A percentile compares a stretch with the other conserved stretches of the same genome.
phyloP scores from a whole-genome alignment of 768 basidiomycete genomes.

The Pulveroboletus sp. region DNA sequence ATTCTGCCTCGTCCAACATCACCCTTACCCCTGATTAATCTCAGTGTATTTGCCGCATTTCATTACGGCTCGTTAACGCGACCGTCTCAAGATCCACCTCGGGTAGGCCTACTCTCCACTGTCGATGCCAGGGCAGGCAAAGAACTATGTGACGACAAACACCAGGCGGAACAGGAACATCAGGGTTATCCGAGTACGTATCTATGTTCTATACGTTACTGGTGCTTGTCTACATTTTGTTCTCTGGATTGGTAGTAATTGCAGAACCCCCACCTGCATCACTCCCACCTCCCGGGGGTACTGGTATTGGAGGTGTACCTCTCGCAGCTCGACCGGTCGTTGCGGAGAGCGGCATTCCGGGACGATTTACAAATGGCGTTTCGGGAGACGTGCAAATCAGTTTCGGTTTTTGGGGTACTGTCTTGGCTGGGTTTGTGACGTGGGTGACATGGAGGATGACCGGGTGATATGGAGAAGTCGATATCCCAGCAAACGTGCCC shows the following conservation, averaged over 20 bases:
- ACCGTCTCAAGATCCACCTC: slow-evolving; percentile 65
- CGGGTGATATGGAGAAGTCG: slow-evolving; percentile 3
- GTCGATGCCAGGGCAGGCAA: slow-evolving; percentile 55
- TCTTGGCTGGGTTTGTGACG: slow-evolving; percentile 8
- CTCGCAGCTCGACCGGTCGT: slow-evolving; percentile 20
- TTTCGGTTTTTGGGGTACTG: slow-evolving; percentile 18
- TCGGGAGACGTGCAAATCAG: slow-evolving; percentile 7
- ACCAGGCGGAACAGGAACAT: slow-evolving; percentile 30
- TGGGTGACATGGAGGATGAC: slow-evolving; percentile 20
- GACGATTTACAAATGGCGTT: slow-evolving; percentile 15
- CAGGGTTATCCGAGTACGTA: slow-evolving; percentile 29
- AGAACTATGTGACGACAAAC: slow-evolving; percentile 34
- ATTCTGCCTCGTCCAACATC: not conserved
- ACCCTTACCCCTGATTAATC: not conserved
- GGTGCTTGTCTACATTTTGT: not conserved
- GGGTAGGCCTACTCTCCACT: slow-evolving; percentile 70
- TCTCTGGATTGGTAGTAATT: slow-evolving; percentile 29
- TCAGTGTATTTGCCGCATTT: slow-evolving; percentile 64
- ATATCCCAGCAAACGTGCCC: not conserved
- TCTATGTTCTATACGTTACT: not conserved
- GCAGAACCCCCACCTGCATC: slow-evolving; percentile 41
- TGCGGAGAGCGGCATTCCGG: slow-evolving; percentile 10
- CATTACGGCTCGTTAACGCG: slow-evolving; percentile 71
- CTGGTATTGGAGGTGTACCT: slow-evolving; percentile 28
- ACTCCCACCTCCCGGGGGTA: slow-evolving; percentile 19